Evolutionary conservation across 2,329 filamentous ascomycete genomes (phyloP).

Genomic region (Alternaria sp.): DNA sequence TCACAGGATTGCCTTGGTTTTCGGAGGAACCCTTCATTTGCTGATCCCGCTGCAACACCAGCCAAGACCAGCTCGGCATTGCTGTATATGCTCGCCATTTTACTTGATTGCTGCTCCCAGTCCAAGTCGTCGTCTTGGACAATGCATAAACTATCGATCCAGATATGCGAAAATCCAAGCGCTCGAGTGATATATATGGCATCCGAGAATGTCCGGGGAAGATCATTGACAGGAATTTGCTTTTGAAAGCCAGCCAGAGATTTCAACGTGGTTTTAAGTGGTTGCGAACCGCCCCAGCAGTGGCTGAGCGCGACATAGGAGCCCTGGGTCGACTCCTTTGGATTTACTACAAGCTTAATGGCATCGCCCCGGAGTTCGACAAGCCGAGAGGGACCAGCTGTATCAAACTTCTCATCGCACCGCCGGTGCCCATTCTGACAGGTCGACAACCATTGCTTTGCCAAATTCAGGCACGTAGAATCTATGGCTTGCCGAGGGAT

Average conservation of each 20-base stretch:
- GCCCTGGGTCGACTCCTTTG: not conserved
- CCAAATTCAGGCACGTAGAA: not conserved
- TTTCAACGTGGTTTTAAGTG: not conserved
- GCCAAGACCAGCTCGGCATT: not conserved
- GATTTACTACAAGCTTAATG: not conserved
- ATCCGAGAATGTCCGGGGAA: not conserved
- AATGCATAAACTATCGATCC: slow-evolving; percentile 31
- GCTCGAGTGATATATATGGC: not conserved
- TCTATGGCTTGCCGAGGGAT: not conserved
- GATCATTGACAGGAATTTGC: not conserved
- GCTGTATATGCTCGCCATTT: slow-evolving; percentile 17
- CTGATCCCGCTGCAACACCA: not conserved
- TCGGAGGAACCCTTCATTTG: not conserved
- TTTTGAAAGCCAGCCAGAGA: not conserved
- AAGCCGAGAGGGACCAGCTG: not conserved
- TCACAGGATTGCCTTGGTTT: not conserved
- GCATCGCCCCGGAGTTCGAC: not conserved
- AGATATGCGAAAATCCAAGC: slow-evolving; percentile 14
- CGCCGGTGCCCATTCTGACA: not conserved
- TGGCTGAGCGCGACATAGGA: not conserved
- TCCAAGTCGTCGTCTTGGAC: slow-evolving; percentile 17
- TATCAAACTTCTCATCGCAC: not conserved
- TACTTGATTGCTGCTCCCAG: slow-evolving; percentile 5
- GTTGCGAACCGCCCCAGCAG: not conserved
- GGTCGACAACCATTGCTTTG: not conserved